Conservation (phyloP, 257 asterid genomes). For the Paraleonurus japonicus region DNA sequence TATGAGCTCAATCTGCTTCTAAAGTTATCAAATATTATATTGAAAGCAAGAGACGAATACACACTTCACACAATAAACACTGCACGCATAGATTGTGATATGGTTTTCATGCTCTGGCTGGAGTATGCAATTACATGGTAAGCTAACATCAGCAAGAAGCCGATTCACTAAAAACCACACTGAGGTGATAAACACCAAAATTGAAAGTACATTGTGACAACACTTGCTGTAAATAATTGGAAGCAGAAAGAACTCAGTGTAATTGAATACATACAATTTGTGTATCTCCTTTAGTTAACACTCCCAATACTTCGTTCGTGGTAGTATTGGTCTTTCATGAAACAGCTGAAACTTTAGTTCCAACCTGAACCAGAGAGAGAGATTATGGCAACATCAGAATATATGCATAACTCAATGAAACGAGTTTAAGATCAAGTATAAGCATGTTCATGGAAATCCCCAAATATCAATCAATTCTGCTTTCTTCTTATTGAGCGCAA, state of each 20-base stretch:
- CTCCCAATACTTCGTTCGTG: slow-evolving; percentile 87
- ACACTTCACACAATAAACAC: neutral
- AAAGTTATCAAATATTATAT: neutral
- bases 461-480: neutral
- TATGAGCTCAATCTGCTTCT: neutral
- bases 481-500: neutral
- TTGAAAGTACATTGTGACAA: neutral
- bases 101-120: neutral
- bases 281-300: slow-evolving; percentile 66
- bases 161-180: neutral
- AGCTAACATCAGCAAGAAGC: neutral
- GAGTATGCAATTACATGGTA: neutral
- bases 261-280: slow-evolving; percentile 69
- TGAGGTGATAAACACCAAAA: slow-evolving; percentile 2
- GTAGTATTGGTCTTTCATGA: slow-evolving; percentile 88
- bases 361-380: slow-evolving; percentile 52
- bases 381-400: slow-evolving; percentile 14
- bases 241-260: slow-evolving; percentile 13
- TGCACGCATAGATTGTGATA: neutral
- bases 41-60: neutral
- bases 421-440: neutral
- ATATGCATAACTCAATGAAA: neutral
- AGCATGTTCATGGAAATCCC: neutral
- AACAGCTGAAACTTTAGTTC: slow-evolving; percentile 90
- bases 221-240: slow-evolving; percentile 5